phyloP scores from a whole-genome alignment of 371 early-diverging fungal species.

The Rhizopus sp. region DNA sequence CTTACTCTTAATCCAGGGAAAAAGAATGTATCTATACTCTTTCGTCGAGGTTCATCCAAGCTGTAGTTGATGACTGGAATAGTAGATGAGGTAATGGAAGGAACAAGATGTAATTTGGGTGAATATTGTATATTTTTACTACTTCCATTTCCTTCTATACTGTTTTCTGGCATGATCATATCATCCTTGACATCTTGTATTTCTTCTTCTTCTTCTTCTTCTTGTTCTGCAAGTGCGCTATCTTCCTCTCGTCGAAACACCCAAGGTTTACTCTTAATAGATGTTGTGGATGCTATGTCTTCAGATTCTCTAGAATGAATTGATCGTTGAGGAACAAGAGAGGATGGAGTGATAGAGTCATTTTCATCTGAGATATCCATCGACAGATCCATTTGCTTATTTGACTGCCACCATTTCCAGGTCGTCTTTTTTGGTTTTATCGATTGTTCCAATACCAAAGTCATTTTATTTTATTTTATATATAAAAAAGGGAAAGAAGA shows the following conservation, averaged over 20 bases:
- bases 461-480: not conserved
- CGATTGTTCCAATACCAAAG: not conserved
- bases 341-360: constrained; percentile 13
- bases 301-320: constrained; percentile 13
- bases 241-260: not conserved
- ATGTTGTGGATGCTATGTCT: constrained; percentile 13
- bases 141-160: not conserved
- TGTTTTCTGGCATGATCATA: not conserved
- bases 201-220: constrained; percentile 11
- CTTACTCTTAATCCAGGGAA: constrained; percentile 17
- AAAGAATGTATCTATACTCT: constrained; percentile 1
- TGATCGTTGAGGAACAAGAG: constrained; percentile 12
- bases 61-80: constrained; percentile 12
- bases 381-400: not conserved
- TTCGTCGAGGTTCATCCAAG: constrained; percentile 5
- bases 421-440: not conserved
- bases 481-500: not conserved
- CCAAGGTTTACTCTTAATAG: constrained; percentile 21
- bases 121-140: not conserved
- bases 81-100: constrained; percentile 17
- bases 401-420: constrained; percentile 18
- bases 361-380: not conserved
- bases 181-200: no score
- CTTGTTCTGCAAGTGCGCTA: not conserved
- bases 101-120: not conserved